These are phyloP conservation scores for Chaetomium sp. DNA, from an alignment of 2,329 filamentous ascomycete species.

Conservation along the genomic window DNA sequence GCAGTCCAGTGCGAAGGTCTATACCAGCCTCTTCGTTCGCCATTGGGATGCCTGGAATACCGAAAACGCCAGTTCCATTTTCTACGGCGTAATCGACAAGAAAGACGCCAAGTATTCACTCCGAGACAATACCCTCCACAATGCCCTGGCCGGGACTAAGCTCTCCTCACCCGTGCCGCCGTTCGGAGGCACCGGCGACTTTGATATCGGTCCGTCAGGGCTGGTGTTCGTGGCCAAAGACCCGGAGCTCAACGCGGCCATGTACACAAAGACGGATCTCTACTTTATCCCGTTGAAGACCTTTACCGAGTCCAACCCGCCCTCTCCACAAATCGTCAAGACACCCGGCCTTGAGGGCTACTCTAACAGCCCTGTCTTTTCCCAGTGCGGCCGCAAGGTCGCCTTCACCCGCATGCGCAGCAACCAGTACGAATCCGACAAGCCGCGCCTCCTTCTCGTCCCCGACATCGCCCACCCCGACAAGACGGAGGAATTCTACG, in stretches of 20 bases:
- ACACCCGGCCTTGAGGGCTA: slow-evolving; percentile 66
- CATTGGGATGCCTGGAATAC: slow-evolving; percentile 82
- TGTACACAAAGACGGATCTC: slow-evolving; percentile 79
- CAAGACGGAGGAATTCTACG: slow-evolving; percentile 62
- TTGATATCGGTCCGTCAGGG: slow-evolving; percentile 68
- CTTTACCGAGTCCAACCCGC: slow-evolving; percentile 57
- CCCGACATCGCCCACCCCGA: slow-evolving; percentile 60
- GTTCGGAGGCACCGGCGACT: slow-evolving; percentile 80
- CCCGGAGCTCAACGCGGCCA: slow-evolving; percentile 67
- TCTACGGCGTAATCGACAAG: slow-evolving; percentile 65
- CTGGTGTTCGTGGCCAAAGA: slow-evolving; percentile 77
- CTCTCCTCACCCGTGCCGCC: slow-evolving; percentile 71
- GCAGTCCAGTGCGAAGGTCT: slow-evolving; percentile 67
- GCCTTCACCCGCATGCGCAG: slow-evolving; percentile 79
- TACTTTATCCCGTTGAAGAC: slow-evolving; percentile 69
- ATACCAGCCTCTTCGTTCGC: slow-evolving; percentile 73
- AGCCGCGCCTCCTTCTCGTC: slow-evolving; percentile 66
- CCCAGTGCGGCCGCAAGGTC: slow-evolving; percentile 68
- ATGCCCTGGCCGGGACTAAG: slow-evolving; percentile 62
- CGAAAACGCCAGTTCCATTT: slow-evolving; percentile 70
- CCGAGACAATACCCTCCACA: slow-evolving; percentile 52
- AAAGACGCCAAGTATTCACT: slow-evolving; percentile 47
- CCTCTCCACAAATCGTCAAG: slow-evolving; percentile 54
- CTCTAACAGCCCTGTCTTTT: slow-evolving; percentile 69
- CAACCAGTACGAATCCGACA: slow-evolving; percentile 79